Conservation (phyloP, 2,329 filamentous ascomycete species). For the Xylariaceae sp. region DNA sequence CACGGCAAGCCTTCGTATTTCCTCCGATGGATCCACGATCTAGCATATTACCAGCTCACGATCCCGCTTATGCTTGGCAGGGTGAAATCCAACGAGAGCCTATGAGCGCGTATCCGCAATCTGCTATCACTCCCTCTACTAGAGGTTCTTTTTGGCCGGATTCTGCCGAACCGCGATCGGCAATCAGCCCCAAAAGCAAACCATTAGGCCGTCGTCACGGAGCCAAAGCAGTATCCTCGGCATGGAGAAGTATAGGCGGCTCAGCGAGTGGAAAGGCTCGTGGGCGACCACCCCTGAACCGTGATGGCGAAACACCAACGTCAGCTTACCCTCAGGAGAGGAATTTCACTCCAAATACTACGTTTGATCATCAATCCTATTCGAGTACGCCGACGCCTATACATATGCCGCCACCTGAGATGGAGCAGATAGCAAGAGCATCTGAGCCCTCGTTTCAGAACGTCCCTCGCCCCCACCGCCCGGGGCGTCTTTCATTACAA, state of each 20-base stretch:
- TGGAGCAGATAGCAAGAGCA: conserved; percentile 19
- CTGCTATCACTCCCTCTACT: conserved; percentile 68
- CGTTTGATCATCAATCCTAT: conserved; percentile 23
- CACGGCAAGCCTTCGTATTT: conserved; percentile 37
- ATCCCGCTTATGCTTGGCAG: conserved; percentile 45
- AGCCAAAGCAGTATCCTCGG: conserved; percentile 81
- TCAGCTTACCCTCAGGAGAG: conserved; percentile 65
- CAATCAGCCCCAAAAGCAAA: conserved; percentile 60
- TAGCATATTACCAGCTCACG: conserved; percentile 32
- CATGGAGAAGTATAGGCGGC: conserved; percentile 70
- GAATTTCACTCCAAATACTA: conserved; percentile 42
- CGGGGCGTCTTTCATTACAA: conserved; percentile 57
- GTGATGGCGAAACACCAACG: conserved; percentile 61
- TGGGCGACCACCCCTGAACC: conserved; percentile 75
- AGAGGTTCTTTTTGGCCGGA: conserved; percentile 55
- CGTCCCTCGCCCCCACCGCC: conserved; percentile 32
- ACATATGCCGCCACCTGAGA: conserved; percentile 25
- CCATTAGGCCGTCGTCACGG: conserved; percentile 65
- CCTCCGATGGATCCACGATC: conserved; percentile 38
- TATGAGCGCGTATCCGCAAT: conserved; percentile 70
- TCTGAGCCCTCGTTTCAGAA: conserved; percentile 24
- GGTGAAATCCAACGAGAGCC: conserved; percentile 57
- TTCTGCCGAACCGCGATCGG: conserved; percentile 65
- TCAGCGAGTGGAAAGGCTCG: conserved; percentile 67
- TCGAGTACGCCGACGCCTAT: conserved; percentile 18